phyloP scores from a whole-genome alignment of 2,329 filamentous ascomycete species.

The Salinomyces thailandicus region DNA sequence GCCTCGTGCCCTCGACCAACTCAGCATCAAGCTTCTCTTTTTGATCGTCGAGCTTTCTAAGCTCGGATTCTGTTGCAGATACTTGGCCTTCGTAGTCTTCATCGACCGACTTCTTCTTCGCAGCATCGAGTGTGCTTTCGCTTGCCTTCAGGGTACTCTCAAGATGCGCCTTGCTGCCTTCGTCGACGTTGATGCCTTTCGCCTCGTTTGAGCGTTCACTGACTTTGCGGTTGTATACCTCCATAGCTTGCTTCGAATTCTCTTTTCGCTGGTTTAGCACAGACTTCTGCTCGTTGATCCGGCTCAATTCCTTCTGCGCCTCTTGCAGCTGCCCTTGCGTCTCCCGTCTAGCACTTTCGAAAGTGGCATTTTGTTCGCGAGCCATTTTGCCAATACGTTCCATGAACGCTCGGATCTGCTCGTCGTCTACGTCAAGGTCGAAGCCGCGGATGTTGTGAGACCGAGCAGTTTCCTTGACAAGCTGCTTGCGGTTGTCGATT shows the following conservation, averaged over 20 bases:
- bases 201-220: constrained; percentile 56
- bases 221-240: constrained; percentile 61
- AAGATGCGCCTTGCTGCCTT: constrained; percentile 69
- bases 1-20: constrained; percentile 68
- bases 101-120: constrained; percentile 52
- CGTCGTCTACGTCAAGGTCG: constrained; percentile 65
- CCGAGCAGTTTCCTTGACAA: constrained; percentile 69
- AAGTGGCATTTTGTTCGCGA: constrained; percentile 64
- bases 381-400: constrained; percentile 64
- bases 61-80: constrained; percentile 51
- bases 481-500: constrained; percentile 55
- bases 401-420: constrained; percentile 64
- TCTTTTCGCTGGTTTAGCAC: constrained; percentile 64
- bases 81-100: constrained; percentile 63
- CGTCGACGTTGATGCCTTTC: constrained; percentile 68
- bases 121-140: constrained; percentile 49
- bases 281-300: constrained; percentile 64
- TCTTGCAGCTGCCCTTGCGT: constrained; percentile 63
- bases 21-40: constrained; percentile 66
- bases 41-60: constrained; percentile 61
- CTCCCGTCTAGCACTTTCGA: constrained; percentile 65
- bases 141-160: constrained; percentile 64
- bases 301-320: constrained; percentile 60
- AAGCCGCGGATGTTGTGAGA: constrained; percentile 74
- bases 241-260: constrained; percentile 61